phyloP scores from a whole-genome alignment of 2,329 filamentous ascomycete genomes.

The Chalara sp. region DNA sequence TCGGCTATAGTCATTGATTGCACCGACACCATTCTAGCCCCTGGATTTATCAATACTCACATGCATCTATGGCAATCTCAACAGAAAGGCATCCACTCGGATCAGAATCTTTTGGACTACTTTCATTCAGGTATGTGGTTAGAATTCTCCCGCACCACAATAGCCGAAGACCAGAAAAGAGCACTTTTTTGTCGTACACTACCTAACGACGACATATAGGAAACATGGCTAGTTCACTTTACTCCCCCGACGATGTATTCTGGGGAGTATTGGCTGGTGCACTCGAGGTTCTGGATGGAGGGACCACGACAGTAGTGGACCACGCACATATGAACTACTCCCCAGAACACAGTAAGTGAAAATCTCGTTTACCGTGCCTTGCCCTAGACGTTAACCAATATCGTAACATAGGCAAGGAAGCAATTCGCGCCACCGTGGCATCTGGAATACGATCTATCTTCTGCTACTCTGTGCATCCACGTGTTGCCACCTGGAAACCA shows the following conservation, averaged over 20 bases:
- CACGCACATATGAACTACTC: conserved; percentile 30
- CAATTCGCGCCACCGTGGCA: conserved; percentile 33
- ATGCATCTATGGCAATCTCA: conserved; percentile 27
- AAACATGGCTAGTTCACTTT: conserved; percentile 31
- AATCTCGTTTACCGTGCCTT: background rate
- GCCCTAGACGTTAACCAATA: conserved; percentile 2
- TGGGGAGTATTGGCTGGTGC: conserved; percentile 37
- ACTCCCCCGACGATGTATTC: conserved; percentile 36
- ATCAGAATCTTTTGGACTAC: conserved; percentile 37
- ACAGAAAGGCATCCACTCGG: conserved; percentile 30
- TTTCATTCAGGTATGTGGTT: conserved; percentile 27
- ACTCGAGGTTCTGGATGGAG: conserved; percentile 34
- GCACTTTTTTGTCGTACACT: too few species aligned
- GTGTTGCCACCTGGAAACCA: conserved; percentile 26
- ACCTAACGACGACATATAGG: conserved; percentile 17
- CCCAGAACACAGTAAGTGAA: conserved; percentile 24
- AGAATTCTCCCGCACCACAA: too few species aligned
- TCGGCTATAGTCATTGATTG: conserved; percentile 29
- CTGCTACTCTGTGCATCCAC: conserved; percentile 32
- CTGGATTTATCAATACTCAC: conserved; percentile 33
- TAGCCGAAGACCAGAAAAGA: too few species aligned
- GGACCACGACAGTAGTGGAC: conserved; percentile 36
- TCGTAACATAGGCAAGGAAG: conserved; percentile 21
- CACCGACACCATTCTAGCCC: conserved; percentile 27
- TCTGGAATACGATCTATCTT: conserved; percentile 41